Base-by-base conservation (phyloP, 179 eudicot genomes). In the Camellia oleifera region DNA sequence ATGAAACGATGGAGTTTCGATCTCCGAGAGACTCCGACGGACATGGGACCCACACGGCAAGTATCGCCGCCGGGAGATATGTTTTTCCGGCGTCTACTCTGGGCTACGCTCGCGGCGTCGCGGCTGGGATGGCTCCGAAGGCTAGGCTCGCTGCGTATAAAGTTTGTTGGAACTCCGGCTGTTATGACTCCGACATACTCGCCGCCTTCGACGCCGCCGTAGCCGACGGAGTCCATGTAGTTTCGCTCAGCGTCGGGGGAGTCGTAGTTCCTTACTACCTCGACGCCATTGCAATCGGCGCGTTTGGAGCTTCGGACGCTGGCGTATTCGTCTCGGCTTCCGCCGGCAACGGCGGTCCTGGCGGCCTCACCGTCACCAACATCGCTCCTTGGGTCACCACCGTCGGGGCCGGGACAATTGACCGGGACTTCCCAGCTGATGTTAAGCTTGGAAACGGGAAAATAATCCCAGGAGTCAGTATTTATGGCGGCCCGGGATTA, bases 351-450 rank as follows among this genome's bases (percentile, higher is more conserved):
- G 97, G 98, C 7, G 99, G 99, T 0, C 98, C 98, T 5, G 98
- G 99, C 0, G 98, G 94, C 3, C 79, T 89, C 1, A 88, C 93
- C 0, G 98, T 94, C 8, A 91, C 98, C 0, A 95, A 95, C 73
- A 85, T 95, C 3, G 97, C 99, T 0, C 98, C 99, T 0, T 95
- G 99, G 99, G 88, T 95, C 18, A 95, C 95, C 14, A 94, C 98
- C 0, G 97, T 94, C 0, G 99, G 99, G 0, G 98, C 97, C 4
- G 97, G 98, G 3, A 91, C 97, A 0, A 84, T 95, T 17, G 98
- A 95, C 32, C 77, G 98, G 5, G 97, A 93, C 67, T 95, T 95
- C 70, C 98, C 98, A 0, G 98, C 98, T 1, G 89, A 92, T 4
- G 97, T 95, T 1, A 81, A 89, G 71, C 88, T 95, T 0, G 97